Conservation (phyloP, 1,139 yeast species). For the Wickerhamiella infanticola region DNA sequence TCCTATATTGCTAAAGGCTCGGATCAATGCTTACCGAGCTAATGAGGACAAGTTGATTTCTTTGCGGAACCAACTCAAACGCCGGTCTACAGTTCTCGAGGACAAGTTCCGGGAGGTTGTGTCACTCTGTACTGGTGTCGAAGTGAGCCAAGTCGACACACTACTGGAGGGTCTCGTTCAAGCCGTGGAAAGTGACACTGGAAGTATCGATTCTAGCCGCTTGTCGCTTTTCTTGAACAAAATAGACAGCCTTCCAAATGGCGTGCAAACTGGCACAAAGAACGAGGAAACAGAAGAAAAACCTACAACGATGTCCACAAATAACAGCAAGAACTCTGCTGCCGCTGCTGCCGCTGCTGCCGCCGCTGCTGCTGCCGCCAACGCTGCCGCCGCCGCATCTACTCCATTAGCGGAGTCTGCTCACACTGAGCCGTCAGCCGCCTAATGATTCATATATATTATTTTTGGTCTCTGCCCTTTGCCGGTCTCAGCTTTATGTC, state of each 20-base stretch:
- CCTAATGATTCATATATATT: not conserved
- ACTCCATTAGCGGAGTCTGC: not conserved
- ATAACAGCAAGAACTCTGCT: not conserved
- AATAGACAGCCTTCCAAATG: slow-evolving; percentile 17
- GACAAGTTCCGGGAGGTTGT: slow-evolving; percentile 79
- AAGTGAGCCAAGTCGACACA: slow-evolving; percentile 60
- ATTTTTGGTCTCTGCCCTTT: slow-evolving; percentile 15
- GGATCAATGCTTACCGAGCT: slow-evolving; percentile 64
- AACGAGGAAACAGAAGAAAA: not conserved
- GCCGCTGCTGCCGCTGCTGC: not conserved
- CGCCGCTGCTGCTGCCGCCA: not conserved
- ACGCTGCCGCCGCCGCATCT: not conserved
- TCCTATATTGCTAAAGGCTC: slow-evolving; percentile 42
- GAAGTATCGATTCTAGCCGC: slow-evolving; percentile 42
- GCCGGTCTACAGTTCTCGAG: slow-evolving; percentile 51
- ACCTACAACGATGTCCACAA: not conserved
- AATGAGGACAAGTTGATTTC: slow-evolving; percentile 40
- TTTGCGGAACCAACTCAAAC: slow-evolving; percentile 34
- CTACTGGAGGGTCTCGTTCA: slow-evolving; percentile 71
- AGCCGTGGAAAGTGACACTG: slow-evolving; percentile 79
- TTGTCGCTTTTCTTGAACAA: slow-evolving; percentile 35
- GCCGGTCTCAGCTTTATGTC: slow-evolving; percentile 20
- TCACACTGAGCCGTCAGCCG: not conserved
- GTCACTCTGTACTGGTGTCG: slow-evolving; percentile 79
- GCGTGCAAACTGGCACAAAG: not conserved